Conservation (phyloP, 371 early-diverging fungal genomes). For the Nematocida sp. region DNA sequence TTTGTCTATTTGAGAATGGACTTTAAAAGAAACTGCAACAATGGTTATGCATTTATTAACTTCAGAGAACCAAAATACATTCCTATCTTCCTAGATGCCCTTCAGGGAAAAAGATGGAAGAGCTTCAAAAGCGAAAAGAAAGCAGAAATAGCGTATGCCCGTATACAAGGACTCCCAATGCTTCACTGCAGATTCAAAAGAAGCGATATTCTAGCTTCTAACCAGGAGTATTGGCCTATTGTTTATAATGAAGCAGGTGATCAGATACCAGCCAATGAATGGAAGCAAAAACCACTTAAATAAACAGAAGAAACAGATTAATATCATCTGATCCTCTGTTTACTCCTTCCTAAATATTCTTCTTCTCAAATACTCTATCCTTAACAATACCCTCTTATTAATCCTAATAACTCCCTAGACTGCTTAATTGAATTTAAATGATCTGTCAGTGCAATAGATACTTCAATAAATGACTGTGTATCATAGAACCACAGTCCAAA, state of each 20-base stretch:
- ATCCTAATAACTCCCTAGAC: constrained; percentile 11
- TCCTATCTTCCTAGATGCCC: constrained; percentile 69
- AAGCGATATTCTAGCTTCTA: constrained; percentile 64
- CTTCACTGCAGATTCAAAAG: constrained; percentile 77
- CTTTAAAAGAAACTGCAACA: constrained; percentile 74
- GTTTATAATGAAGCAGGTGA: constrained; percentile 33
- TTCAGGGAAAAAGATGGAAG: constrained; percentile 74
- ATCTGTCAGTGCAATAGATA: constrained; percentile 23
- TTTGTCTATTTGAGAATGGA: constrained; percentile 82
- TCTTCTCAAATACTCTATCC: background rate
- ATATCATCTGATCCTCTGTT: background rate
- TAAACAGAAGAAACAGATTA: background rate
- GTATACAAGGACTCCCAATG: constrained; percentile 73
- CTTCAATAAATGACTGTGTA: background rate
- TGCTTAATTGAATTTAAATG: constrained; percentile 21
- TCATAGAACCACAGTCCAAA: constrained; percentile 46
- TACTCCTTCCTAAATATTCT: background rate
- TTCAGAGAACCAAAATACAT: constrained; percentile 68
- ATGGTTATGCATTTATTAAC: constrained; percentile 80
- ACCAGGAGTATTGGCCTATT: constrained; percentile 42
- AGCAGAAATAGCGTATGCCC: constrained; percentile 75
- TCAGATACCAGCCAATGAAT: constrained; percentile 26
- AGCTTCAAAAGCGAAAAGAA: constrained; percentile 77
- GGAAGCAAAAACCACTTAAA: constrained; percentile 14
- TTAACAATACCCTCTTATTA: background rate